Conservation (phyloP, 2,329 filamentous ascomycete genomes). For the Helotiales sp. region DNA sequence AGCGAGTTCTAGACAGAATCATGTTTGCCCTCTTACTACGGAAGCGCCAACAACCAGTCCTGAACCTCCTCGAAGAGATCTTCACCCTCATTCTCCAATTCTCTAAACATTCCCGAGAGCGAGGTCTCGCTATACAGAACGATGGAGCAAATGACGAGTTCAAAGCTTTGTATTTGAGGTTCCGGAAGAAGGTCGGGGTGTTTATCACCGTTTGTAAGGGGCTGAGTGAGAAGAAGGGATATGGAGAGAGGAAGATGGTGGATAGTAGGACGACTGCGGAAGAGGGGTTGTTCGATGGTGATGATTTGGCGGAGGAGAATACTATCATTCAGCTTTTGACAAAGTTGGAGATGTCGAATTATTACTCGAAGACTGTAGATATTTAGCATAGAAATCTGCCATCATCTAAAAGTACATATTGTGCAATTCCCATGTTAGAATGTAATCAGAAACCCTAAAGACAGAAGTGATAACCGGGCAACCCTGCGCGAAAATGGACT, state of each 20-base stretch:
- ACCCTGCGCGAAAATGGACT: too few species aligned
- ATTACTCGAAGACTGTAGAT: conserved; percentile 53
- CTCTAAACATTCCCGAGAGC: conserved; percentile 56
- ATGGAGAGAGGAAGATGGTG: conserved; percentile 40
- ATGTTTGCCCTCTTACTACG: conserved; percentile 74
- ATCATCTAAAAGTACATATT: too few species aligned
- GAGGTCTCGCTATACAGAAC: conserved; percentile 44
- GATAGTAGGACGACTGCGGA: conserved; percentile 39
- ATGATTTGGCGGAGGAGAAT: conserved; percentile 55
- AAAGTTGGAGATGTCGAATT: conserved; percentile 72
- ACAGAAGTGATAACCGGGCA: too few species aligned
- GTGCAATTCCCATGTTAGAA: too few species aligned
- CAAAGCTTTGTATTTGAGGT: conserved; percentile 62
- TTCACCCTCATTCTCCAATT: conserved; percentile 76
- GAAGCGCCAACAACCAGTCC: conserved; percentile 74
- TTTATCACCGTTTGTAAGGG: conserved; percentile 76
- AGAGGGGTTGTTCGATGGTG: conserved; percentile 44
- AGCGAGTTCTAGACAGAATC: conserved; percentile 75
- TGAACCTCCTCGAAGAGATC: conserved; percentile 76
- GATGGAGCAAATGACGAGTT: conserved; percentile 47
- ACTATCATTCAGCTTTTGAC: conserved; percentile 71
- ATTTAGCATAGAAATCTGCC: conserved; percentile 16
- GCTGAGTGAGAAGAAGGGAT: conserved; percentile 64
- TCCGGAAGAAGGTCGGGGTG: conserved; percentile 73
- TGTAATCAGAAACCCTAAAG: too few species aligned